Evolutionary conservation across 257 asterid genomes (phyloP).

Genomic region (Fraxinus quadrangulata): DNA sequence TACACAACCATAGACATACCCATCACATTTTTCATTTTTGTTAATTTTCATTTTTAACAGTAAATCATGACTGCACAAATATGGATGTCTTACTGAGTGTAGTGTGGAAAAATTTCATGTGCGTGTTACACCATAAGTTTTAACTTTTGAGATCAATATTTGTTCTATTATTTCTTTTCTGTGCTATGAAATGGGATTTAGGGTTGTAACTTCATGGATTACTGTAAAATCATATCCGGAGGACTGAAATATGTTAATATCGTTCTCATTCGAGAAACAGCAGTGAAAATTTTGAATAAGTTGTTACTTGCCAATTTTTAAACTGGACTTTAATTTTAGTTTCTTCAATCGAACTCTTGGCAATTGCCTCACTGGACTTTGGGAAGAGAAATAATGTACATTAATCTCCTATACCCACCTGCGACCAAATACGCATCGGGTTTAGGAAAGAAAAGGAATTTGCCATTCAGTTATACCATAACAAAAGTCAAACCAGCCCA

Average conservation of each 20-base stretch:
- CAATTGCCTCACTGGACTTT: slow-evolving; percentile 18
- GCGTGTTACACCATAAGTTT: background rate
- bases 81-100: background rate
- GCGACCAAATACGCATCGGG: background rate
- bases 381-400: background rate
- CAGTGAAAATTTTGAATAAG: background rate
- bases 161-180: background rate
- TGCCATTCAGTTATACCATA: background rate
- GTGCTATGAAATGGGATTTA: background rate
- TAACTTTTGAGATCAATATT: background rate
- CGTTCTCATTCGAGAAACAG: background rate
- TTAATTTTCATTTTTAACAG: background rate
- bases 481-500: too few relatives aligned
- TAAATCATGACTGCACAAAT: background rate
- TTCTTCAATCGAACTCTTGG: background rate
- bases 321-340: background rate
- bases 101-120: background rate
- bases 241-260: background rate
- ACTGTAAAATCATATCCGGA: background rate
- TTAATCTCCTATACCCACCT: background rate
- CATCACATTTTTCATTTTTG: background rate
- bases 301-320: background rate
- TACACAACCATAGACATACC: background rate
- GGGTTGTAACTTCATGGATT: background rate
- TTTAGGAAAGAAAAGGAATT: background rate